phyloP scores from a whole-genome alignment of 1,284 basidiomycete species.

The Trametes sp. region DNA sequence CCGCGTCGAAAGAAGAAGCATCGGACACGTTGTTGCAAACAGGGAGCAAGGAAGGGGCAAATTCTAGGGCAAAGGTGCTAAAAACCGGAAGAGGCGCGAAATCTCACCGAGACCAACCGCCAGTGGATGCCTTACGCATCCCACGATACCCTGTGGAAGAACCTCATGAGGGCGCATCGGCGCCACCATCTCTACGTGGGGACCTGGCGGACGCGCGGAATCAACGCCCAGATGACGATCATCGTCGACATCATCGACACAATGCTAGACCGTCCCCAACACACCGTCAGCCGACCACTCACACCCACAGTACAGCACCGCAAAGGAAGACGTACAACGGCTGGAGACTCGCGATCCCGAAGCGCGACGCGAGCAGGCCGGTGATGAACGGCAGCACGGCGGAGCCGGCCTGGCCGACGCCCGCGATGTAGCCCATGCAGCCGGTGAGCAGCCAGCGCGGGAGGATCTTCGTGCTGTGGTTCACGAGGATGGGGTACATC shows the following conservation, averaged over 20 bases:
- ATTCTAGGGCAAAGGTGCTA: too few species aligned
- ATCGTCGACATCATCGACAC: slow-evolving; percentile 43
- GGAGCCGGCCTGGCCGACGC: slow-evolving; percentile 70
- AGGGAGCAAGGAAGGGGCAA: too few species aligned
- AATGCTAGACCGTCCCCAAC: slow-evolving; percentile 33
- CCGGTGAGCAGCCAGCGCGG: slow-evolving; percentile 69
- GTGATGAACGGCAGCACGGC: slow-evolving; percentile 74
- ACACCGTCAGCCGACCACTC: neutral
- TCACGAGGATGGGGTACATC: slow-evolving; percentile 74
- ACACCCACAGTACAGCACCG: neutral
- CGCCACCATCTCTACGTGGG: slow-evolving; percentile 10
- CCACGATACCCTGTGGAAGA: slow-evolving; percentile 6
- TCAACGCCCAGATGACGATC: slow-evolving; percentile 43
- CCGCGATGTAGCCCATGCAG: slow-evolving; percentile 73
- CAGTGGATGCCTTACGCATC: slow-evolving; percentile 12
- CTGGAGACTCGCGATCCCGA: slow-evolving; percentile 63
- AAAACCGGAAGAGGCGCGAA: neutral
- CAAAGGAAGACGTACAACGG: slow-evolving; percentile 55
- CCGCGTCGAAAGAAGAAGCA: neutral
- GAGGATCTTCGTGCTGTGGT: slow-evolving; percentile 61
- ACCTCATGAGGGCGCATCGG: too few species aligned
- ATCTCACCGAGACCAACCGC: neutral
- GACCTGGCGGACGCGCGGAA: slow-evolving; percentile 39
- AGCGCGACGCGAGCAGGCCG: slow-evolving; percentile 60
- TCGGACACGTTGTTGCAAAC: too few species aligned